Percentiles rank a stretch among this genome's conserved stretches.
Conservation (phyloP, 352 stramenopile species). For the Phytophthora crassamura region DNA sequence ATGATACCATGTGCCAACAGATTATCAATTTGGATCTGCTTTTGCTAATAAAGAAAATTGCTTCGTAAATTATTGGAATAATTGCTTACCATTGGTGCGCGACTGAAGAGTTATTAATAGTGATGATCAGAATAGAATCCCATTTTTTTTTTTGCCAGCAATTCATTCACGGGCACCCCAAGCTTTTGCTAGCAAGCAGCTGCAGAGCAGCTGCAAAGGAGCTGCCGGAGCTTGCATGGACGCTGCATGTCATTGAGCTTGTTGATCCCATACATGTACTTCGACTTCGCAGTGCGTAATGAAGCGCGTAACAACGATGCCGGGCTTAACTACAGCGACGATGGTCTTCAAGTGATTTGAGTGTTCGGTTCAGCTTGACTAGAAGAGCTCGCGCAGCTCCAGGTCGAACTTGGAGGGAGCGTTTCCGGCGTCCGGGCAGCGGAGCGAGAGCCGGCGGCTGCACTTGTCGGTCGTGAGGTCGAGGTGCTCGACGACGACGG, state of each 20-base stretch:
- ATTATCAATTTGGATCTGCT: too few species aligned
- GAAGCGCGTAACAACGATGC: constrained; percentile 8
- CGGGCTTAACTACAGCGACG: constrained; percentile 11
- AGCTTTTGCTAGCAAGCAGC: too few species aligned
- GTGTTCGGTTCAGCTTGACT: constrained; percentile 11
- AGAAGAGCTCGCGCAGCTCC: constrained; percentile 78
- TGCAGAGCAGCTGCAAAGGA: background rate
- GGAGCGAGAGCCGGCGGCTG: constrained; percentile 60
- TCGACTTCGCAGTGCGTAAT: background rate
- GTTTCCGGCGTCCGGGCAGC: constrained; percentile 33
- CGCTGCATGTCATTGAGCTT: constrained; percentile 2
- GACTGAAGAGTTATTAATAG: too few species aligned
- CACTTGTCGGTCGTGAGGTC: constrained; percentile 69
- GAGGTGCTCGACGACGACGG: constrained; percentile 74
- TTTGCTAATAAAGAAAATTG: too few species aligned
- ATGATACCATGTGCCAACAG: too few species aligned
- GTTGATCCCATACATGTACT: background rate
- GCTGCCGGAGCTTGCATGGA: too few species aligned
- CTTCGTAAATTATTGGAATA: too few species aligned
- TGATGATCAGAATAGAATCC: too few species aligned
- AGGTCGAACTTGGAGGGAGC: constrained; percentile 54
- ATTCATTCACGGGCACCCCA: too few species aligned
- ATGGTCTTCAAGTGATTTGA: background rate
- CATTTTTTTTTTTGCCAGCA: too few species aligned
- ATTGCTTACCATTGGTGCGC: too few species aligned